A percentile compares a stretch with the other conserved stretches of the same genome.
phyloP scores from a whole-genome alignment of 805 yeast genomes.

The Pichia heedii region DNA sequence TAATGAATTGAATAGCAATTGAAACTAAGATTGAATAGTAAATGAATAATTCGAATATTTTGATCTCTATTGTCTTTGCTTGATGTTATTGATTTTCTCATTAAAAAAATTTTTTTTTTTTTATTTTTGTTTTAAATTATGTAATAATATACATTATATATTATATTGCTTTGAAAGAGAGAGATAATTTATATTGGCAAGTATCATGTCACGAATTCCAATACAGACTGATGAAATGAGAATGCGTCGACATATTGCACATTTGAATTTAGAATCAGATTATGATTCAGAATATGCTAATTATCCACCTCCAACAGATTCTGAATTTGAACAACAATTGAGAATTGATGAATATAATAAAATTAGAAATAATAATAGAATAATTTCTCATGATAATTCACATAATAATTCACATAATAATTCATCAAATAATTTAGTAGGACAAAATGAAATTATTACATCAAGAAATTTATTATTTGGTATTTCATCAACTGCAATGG shows the following conservation, averaged over 20 bases:
- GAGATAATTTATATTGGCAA: no score
- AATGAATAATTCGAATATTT: no score
- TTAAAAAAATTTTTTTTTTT: no score
- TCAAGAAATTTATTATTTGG: conserved; percentile 14
- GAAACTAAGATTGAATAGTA: no score
- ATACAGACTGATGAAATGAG: background rate
- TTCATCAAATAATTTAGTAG: background rate
- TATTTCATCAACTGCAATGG: conserved; percentile 20
- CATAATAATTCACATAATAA: background rate
- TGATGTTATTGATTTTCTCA: no score
- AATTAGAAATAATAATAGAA: background rate
- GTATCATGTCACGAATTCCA: no score
- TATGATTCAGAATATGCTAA: conserved; percentile 30
- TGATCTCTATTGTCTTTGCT: no score
- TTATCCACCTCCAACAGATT: conserved; percentile 32
- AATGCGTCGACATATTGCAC: conserved; percentile 2
- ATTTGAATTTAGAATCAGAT: conserved; percentile 7
- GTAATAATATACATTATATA: no score
- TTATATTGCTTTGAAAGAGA: no score
- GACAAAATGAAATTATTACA: background rate
- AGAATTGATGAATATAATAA: background rate
- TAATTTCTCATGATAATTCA: background rate
- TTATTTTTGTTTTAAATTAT: no score
- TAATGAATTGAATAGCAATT: no score
- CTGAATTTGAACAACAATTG: conserved; percentile 17